A percentile compares a stretch with the other conserved stretches of the same genome.
phyloP scores from a whole-genome alignment of 306 rosid genomes.

The Fragaria nilgerrensis region DNA sequence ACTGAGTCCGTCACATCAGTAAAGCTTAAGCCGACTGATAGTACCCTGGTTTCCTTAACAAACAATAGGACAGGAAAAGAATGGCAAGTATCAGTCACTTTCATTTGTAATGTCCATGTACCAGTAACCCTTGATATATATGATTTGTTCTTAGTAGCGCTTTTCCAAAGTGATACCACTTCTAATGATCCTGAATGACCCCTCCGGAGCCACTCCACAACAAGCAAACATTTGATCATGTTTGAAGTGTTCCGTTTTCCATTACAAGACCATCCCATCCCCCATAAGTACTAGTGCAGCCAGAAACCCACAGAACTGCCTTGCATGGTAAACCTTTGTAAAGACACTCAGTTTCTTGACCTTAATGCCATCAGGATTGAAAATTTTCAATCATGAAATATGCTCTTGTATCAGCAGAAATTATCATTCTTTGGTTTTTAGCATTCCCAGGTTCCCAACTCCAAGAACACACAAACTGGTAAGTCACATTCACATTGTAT shows the following conservation, averaged over 20 bases:
- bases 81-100: constrained; percentile 60
- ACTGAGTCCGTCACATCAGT: constrained; percentile 90
- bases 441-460: constrained; percentile 81
- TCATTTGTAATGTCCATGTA: constrained; percentile 85
- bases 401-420: constrained; percentile 80
- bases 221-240: constrained; percentile 91
- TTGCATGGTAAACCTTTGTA: constrained; percentile 76
- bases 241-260: constrained; percentile 64
- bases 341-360: constrained; percentile 79
- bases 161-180: constrained; percentile 83
- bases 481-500: constrained; percentile 43
- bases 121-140: constrained; percentile 87
- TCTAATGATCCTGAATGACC: constrained; percentile 81
- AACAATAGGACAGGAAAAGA: constrained; percentile 86
- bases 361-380: constrained; percentile 55
- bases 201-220: constrained; percentile 91
- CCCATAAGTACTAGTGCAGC: constrained; percentile 90
- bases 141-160: constrained; percentile 63
- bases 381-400: constrained; percentile 69
- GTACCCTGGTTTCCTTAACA: constrained; percentile 92
- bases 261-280: constrained; percentile 84
- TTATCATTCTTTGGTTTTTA: constrained; percentile 62
- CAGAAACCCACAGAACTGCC: constrained; percentile 78
- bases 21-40: constrained; percentile 91
- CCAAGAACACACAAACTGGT: constrained; percentile 77